phyloP scores from a whole-genome alignment of 2,329 filamentous ascomycete species.

The Didymella keratinophila region DNA sequence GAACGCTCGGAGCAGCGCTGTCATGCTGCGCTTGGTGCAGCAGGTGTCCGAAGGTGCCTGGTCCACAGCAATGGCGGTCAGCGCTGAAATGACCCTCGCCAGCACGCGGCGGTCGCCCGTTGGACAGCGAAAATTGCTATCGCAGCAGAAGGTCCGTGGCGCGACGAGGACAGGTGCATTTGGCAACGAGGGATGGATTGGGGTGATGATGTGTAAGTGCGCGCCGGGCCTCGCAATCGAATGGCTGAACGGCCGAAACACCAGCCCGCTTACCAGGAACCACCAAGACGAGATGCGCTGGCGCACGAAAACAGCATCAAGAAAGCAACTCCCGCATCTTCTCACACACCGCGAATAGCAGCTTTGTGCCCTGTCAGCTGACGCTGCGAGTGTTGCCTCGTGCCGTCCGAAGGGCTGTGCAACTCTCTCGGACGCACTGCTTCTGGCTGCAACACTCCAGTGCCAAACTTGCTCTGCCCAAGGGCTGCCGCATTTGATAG shows the following conservation, averaged over 20 bases:
- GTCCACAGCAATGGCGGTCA: constrained; percentile 41
- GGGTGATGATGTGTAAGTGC: constrained; percentile 16
- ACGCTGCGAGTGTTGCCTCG: constrained; percentile 10
- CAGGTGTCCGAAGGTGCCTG: constrained; percentile 27
- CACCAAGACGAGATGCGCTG: constrained; percentile 26
- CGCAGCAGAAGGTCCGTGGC: constrained; percentile 33
- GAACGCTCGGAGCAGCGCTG: constrained; percentile 29
- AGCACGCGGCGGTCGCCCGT: constrained; percentile 43
- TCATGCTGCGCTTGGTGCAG: constrained; percentile 41
- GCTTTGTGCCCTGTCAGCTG: constrained; percentile 21
- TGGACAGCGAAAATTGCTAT: constrained; percentile 39
- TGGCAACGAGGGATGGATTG: constrained; percentile 28
- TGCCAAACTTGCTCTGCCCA: constrained; percentile 10
- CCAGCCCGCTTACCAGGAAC: constrained; percentile 24
- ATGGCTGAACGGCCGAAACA: constrained; percentile 11
- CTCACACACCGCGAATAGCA: constrained; percentile 18
- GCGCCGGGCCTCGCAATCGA: constrained; percentile 6
- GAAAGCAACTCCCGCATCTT: constrained; percentile 11
- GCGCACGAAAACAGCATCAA: constrained; percentile 25
- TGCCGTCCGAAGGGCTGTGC: constrained; percentile 19
- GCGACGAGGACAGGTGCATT: constrained; percentile 35
- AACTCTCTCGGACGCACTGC: constrained; percentile 4
- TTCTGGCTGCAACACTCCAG: constrained; percentile 7
- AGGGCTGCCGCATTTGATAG: constrained; percentile 36
- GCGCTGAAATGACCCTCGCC: constrained; percentile 27